A percentile compares a stretch with the other conserved stretches of the same genome.
phyloP scores from a whole-genome alignment of 441 rosid species.

The Gossypium schwendimanii region DNA sequence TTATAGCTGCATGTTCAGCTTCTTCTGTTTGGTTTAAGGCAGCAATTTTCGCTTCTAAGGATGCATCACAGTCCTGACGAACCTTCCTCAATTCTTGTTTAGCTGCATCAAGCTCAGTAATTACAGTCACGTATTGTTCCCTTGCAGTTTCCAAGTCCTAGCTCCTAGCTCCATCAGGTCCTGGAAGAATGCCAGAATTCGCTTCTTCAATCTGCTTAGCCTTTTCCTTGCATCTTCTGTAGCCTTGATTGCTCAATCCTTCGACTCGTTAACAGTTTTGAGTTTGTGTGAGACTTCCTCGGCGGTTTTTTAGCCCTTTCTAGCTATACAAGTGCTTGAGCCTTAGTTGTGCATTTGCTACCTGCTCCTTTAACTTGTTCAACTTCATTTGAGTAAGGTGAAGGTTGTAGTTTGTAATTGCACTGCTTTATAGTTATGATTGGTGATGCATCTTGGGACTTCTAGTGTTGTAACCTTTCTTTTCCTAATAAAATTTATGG shows the following conservation, averaged over 20 bases:
- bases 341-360: conserved; percentile 64
- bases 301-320: conserved; percentile 59
- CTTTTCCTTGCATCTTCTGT: conserved; percentile 60
- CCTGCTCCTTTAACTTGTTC: conserved; percentile 59
- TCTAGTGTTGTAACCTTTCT: too few relatives aligned
- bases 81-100: conserved; percentile 73
- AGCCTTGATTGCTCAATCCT: conserved; percentile 47
- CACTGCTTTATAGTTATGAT: too few relatives aligned
- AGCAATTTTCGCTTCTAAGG: conserved; percentile 45
- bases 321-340: conserved; percentile 68
- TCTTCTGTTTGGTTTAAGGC: conserved; percentile 56
- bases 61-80: conserved; percentile 58
- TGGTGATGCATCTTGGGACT: too few relatives aligned
- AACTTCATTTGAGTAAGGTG: conserved; percentile 78
- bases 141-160: conserved; percentile 49
- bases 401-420: conserved; percentile 19
- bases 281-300: conserved; percentile 63
- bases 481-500: too few relatives aligned
- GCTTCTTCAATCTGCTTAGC: conserved; percentile 47
- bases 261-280: conserved; percentile 44
- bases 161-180: conserved; percentile 35
- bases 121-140: conserved; percentile 46
- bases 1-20: conserved; percentile 44
- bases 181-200: conserved; percentile 30
- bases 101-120: conserved; percentile 58